Evolutionary conservation across 2,329 filamentous ascomycete species (phyloP).

Genomic region (Madurella mycetomatis): DNA sequence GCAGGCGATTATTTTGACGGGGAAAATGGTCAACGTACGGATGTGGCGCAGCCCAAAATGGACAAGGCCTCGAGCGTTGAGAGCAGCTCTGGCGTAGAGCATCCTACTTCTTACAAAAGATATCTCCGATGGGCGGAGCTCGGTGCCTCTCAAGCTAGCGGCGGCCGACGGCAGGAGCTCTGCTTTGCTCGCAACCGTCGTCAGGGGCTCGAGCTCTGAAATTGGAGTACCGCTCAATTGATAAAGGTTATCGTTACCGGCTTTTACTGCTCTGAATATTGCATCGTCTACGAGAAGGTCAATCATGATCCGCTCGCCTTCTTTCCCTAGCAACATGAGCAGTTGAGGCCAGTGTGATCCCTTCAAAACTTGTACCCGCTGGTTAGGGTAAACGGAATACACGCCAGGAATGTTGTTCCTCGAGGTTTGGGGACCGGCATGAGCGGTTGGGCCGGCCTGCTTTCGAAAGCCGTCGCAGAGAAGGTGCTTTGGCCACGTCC

Average conservation of each 20-base stretch:
- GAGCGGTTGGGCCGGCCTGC: conserved; percentile 23
- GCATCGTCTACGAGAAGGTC: conserved; percentile 72
- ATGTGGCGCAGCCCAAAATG: conserved; percentile 74
- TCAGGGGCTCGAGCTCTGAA: conserved; percentile 30
- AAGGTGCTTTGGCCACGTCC: conserved; percentile 62
- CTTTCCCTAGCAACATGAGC: conserved; percentile 66
- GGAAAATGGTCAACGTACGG: conserved; percentile 52
- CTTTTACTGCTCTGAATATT: conserved; percentile 62
- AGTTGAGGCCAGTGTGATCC: conserved; percentile 69
- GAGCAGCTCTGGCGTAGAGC: conserved; percentile 72
- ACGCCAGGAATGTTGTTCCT: conserved; percentile 59
- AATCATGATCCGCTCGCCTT: conserved; percentile 73
- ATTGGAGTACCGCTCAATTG: conserved; percentile 66
- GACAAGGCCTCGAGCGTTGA: conserved; percentile 64
- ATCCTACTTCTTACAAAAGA: conserved; percentile 76
- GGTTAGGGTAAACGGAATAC: conserved; percentile 61
- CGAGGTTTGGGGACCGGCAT: conserved; percentile 21
- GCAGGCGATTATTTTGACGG: not conserved
- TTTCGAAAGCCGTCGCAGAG: conserved; percentile 79
- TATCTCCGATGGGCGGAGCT: conserved; percentile 53
- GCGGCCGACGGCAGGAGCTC: not conserved
- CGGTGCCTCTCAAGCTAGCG: conserved; percentile 5
- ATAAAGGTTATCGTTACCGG: conserved; percentile 61
- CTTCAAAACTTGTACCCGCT: conserved; percentile 65
- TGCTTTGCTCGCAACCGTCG: conserved; percentile 3